phyloP scores from a whole-genome alignment of 257 asterid species.

The Solanum peruvianum region DNA sequence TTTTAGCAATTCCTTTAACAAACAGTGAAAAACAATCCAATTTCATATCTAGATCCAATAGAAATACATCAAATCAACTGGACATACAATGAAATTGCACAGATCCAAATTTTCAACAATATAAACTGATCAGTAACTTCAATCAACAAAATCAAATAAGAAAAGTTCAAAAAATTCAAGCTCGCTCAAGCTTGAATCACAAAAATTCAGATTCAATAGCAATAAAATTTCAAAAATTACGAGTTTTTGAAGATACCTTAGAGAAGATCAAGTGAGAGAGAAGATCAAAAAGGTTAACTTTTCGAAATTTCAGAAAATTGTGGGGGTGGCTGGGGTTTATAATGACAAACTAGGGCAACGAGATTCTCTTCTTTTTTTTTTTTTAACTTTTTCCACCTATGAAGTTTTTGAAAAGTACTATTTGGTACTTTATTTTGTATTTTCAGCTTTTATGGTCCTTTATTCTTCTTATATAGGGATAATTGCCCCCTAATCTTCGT shows the following conservation, averaged over 20 bases:
- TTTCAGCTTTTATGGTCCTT: background rate
- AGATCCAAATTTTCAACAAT: background rate
- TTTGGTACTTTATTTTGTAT: background rate
- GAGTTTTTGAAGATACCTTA: background rate
- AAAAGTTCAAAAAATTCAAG: background rate
- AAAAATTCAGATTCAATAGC: background rate
- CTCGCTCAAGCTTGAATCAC: background rate
- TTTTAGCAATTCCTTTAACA: background rate
- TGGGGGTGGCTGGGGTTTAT: background rate
- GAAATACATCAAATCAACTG: background rate
- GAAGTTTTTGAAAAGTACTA: background rate
- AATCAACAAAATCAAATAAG: background rate
- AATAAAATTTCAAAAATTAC: background rate
- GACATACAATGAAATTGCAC: background rate
- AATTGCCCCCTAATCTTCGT: no score
- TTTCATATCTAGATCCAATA: background rate
- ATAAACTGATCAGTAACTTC: background rate
- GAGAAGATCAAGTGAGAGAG: background rate
- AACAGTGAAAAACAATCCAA: background rate
- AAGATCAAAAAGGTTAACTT: background rate
- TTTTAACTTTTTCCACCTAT: background rate
- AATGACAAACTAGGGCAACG: background rate
- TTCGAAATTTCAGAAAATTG: background rate
- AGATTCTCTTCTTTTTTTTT: background rate
- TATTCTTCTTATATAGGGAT: background rate